Percentiles rank a stretch among this genome's conserved stretches.
Conservation (phyloP, 176 grass and related monocot species). For the Neostapfia colusana region DNA sequence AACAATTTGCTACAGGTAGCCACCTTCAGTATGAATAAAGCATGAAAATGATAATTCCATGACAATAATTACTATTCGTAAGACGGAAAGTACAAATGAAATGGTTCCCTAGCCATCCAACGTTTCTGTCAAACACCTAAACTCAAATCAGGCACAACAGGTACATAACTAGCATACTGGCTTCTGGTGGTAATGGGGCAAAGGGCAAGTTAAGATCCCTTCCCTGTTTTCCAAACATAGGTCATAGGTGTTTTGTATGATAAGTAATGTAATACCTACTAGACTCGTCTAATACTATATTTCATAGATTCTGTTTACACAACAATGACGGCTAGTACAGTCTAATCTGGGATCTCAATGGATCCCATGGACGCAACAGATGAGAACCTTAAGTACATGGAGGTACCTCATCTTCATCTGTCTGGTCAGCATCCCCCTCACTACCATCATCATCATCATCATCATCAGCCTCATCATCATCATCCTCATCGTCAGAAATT, state of each 20-base stretch:
- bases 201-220: slow-evolving; percentile 5
- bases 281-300: neutral
- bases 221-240: neutral
- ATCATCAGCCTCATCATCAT: slow-evolving; percentile 58
- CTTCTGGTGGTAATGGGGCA: neutral
- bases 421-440: slow-evolving; percentile 51
- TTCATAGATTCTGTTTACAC: neutral
- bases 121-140: neutral
- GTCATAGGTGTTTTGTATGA: neutral
- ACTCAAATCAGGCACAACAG: neutral
- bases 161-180: neutral
- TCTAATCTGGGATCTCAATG: slow-evolving; percentile 6
- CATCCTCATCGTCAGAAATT: slow-evolving; percentile 75
- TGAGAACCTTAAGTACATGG: slow-evolving; percentile 1
- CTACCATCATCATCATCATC: slow-evolving; percentile 66
- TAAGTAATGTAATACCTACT: neutral
- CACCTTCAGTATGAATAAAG: neutral
- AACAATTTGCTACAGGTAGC: too few relatives aligned
- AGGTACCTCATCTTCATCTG: slow-evolving; percentile 59
- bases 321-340: neutral
- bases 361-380: neutral
- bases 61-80: neutral
- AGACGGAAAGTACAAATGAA: neutral
- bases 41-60: neutral
- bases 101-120: neutral